Base-by-base conservation (phyloP, 1,284 basidiomycete species). In the Pyrrhoderma lamaoense region DNA sequence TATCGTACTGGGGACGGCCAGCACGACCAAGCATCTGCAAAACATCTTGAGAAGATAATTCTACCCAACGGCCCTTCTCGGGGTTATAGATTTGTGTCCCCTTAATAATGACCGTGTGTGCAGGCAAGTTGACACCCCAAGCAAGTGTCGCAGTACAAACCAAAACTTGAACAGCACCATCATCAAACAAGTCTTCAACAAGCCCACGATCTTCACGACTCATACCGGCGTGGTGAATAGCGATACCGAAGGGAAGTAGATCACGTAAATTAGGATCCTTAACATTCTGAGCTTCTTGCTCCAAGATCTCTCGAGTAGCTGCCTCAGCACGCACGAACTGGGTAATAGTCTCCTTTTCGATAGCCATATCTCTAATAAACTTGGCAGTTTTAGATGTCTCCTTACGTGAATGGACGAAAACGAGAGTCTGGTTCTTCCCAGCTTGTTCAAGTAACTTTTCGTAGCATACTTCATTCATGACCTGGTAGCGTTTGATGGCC, bases 1-100 rank as follows among this genome's bases (percentile, higher is more conserved):
- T 97, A 67, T 99, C 96, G 70, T 89, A 98, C 65, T 99, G 94
- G 8, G 96, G 96, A 52, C 96, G 84, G 66, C 96, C 96, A 5
- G 96, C 96, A 64, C 95, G 85, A 48, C 96, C 96, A 3, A 99
- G 85, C 96, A 99, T 99, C 70, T 99, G 96, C 3, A 99, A 74
- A 5, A 98, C 93, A 62, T 99, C 96, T 67, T 99, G 95, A 0
- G 90, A 87, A 0, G 93, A 96, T 9, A 99, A 70, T 67, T 99
- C 96, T 7, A 89, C 85, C 96, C 95, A 99, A 7, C 90, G 84
- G 19, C 96, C 96, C 70, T 99, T 97, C 68, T 96, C 94, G 0
- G 96, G 96, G 66, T 97, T 97, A 73, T 99, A 99, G 57, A 99
- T 94, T 69, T 99, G 95, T 0, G 96, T 99, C 34, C 96, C 96